phyloP scores from a whole-genome alignment of 2,329 filamentous ascomycete species.

The Fusarium buxicola region DNA sequence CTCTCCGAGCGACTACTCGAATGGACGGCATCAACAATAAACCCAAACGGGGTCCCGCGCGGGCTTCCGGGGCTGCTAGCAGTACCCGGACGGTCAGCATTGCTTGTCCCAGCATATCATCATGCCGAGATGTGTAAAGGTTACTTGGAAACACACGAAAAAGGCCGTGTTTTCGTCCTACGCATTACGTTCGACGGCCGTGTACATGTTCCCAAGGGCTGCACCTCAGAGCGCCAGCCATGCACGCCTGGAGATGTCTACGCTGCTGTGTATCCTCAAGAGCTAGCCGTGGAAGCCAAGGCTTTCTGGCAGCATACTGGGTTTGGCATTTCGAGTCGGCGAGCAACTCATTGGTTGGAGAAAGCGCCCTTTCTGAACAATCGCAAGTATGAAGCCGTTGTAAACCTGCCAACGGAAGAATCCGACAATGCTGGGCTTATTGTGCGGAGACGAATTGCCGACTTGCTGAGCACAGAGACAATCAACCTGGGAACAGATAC shows the following conservation, averaged over 20 bases:
- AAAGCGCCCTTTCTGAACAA: conserved; percentile 36
- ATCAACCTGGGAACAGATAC: conserved; percentile 45
- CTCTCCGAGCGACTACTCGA: conserved; percentile 36
- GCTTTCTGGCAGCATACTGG: conserved; percentile 49
- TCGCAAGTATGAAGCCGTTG: not conserved
- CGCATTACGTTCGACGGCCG: conserved; percentile 25
- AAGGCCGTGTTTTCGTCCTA: conserved; percentile 4
- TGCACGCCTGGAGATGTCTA: conserved; percentile 23
- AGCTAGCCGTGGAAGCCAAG: conserved; percentile 39
- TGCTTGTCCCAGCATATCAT: conserved; percentile 31
- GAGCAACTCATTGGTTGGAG: conserved; percentile 42
- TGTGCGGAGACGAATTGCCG: conserved; percentile 35
- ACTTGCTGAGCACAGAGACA: conserved; percentile 32
- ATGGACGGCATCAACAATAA: conserved; percentile 13
- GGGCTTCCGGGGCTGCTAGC: conserved; percentile 1
- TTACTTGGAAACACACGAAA: conserved; percentile 28
- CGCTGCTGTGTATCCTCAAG: conserved; percentile 25
- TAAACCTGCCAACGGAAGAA: conserved; percentile 7
- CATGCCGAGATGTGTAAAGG: conserved; percentile 29
- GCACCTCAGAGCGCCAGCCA: not conserved
- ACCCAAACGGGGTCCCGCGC: not conserved
- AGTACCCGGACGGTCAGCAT: not conserved
- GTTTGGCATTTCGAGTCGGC: conserved; percentile 46
- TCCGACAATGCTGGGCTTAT: conserved; percentile 14
- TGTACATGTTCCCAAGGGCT: not conserved